Evolutionary conservation across 2,329 filamentous ascomycete genomes (phyloP).

Genomic region (Claviceps cyperi): DNA sequence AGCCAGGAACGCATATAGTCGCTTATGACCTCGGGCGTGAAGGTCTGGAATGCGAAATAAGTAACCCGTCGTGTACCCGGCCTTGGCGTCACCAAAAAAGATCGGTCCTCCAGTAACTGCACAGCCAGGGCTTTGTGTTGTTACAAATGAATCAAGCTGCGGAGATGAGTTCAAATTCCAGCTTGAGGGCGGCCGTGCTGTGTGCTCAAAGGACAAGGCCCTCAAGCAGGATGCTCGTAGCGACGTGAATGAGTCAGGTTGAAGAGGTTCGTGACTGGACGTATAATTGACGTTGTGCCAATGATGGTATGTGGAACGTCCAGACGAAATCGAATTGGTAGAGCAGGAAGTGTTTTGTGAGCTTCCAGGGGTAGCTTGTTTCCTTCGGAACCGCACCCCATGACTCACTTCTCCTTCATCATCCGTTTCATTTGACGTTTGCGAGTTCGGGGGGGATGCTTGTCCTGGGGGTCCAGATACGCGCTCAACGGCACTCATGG

Average conservation of each 20-base stretch:
- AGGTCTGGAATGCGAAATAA: slow-evolving; percentile 56
- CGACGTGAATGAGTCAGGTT: slow-evolving; percentile 49
- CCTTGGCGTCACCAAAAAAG: slow-evolving; percentile 50
- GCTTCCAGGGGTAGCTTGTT: slow-evolving; percentile 27
- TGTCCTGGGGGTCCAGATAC: slow-evolving; percentile 35
- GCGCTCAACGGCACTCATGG: slow-evolving; percentile 44
- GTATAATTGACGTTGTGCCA: slow-evolving; percentile 54
- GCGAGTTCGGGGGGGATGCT: slow-evolving; percentile 37
- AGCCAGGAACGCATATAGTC: slow-evolving; percentile 54
- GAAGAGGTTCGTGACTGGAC: slow-evolving; percentile 50
- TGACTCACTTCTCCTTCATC: slow-evolving; percentile 30
- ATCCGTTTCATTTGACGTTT: slow-evolving; percentile 36
- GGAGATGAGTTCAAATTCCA: slow-evolving; percentile 23
- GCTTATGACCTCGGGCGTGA: slow-evolving; percentile 51
- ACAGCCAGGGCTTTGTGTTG: slow-evolving; percentile 37
- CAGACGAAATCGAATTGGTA: slow-evolving; percentile 35
- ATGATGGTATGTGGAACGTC: slow-evolving; percentile 38
- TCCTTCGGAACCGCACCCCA: slow-evolving; percentile 25
- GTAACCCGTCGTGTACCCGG: slow-evolving; percentile 55
- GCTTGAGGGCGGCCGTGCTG: slow-evolving; percentile 39
- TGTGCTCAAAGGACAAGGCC: slow-evolving; percentile 51
- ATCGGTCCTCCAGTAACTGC: slow-evolving; percentile 49
- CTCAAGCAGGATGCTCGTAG: slow-evolving; percentile 52
- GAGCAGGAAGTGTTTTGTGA: slow-evolving; percentile 35
- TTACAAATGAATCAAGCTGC: slow-evolving; percentile 31